Evolutionary conservation across 78 protist species (phyloP).

Genomic region (Capsaspora owczarzaki): DNA sequence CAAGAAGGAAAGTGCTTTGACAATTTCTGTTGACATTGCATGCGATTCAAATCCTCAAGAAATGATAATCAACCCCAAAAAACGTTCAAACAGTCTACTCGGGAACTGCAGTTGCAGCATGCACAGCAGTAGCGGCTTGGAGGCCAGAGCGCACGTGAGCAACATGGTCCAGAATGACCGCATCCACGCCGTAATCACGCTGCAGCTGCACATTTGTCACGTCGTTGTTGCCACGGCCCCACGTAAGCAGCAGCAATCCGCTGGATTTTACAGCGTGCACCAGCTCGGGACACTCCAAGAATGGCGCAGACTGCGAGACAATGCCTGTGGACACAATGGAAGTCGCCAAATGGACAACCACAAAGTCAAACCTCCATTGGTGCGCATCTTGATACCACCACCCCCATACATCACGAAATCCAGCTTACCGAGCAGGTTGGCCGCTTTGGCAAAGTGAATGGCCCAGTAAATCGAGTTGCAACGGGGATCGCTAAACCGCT

Average conservation of each 20-base stretch:
- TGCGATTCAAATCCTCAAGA: not conserved
- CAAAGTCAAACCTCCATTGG: not conserved
- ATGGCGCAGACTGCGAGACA: not conserved
- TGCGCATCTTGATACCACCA: no score
- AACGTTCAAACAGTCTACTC: no score
- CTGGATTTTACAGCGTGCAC: slow-evolving; percentile 30
- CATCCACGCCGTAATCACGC: slow-evolving; percentile 51
- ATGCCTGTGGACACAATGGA: not conserved
- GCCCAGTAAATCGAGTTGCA: slow-evolving; percentile 8
- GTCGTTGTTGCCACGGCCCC: slow-evolving; percentile 57
- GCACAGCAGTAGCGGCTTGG: no score
- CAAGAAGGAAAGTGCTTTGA: not conserved
- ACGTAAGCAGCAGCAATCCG: slow-evolving; percentile 53
- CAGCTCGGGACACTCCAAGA: slow-evolving; percentile 20
- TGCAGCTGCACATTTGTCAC: slow-evolving; percentile 45
- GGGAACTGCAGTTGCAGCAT: no score
- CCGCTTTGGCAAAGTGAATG: not conserved
- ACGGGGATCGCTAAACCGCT: slow-evolving; percentile 46
- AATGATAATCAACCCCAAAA: no score
- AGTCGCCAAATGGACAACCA: not conserved
- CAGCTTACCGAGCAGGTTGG: not conserved
- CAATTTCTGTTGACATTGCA: not conserved
- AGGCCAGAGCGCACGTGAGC: slow-evolving; percentile 6
- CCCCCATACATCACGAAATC: no score
- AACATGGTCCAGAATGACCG: slow-evolving; percentile 47